phyloP scores from a whole-genome alignment of 768 basidiomycete species.

The Termitomyces sp. region DNA sequence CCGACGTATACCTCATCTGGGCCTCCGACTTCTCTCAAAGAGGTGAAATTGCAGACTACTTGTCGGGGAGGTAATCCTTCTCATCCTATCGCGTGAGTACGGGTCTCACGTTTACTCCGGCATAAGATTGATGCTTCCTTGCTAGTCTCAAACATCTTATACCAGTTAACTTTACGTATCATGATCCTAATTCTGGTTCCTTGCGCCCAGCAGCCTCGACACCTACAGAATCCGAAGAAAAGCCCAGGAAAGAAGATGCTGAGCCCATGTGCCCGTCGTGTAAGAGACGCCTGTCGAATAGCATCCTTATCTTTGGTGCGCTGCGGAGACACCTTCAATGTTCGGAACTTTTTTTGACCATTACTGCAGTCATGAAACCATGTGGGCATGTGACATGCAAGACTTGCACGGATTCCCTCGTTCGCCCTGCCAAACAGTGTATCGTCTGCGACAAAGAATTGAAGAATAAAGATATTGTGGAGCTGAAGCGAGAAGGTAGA shows the following conservation, averaged over 20 bases:
- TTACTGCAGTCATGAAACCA: conserved; percentile 60
- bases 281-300: conserved; percentile 81
- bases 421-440: conserved; percentile 74
- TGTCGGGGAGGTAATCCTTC: conserved; percentile 78
- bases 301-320: conserved; percentile 62
- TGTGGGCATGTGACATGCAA: conserved; percentile 93
- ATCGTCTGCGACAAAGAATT: conserved; percentile 75
- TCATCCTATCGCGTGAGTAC: conserved; percentile 71
- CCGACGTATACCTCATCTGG: conserved; percentile 68
- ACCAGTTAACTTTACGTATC: conserved; percentile 73
- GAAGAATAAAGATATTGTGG: conserved; percentile 68
- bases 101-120: not conserved
- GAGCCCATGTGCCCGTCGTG: conserved; percentile 84
- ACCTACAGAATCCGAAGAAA: conserved; percentile 28
- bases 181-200: conserved; percentile 19
- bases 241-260: conserved; percentile 44
- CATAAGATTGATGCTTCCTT: not conserved
- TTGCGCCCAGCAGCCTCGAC: conserved; percentile 17
- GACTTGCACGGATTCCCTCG: conserved; percentile 84
- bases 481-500: conserved; percentile 84
- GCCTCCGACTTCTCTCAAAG: conserved; percentile 59
- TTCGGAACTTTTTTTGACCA: not conserved
- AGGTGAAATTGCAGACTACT: conserved; percentile 83
- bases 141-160: conserved; percentile 76
- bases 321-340: conserved; percentile 6